These are phyloP conservation scores for Cyanidium caldarium DNA, from an alignment of 23 red algal genomes.

Conservation along the genomic window DNA sequence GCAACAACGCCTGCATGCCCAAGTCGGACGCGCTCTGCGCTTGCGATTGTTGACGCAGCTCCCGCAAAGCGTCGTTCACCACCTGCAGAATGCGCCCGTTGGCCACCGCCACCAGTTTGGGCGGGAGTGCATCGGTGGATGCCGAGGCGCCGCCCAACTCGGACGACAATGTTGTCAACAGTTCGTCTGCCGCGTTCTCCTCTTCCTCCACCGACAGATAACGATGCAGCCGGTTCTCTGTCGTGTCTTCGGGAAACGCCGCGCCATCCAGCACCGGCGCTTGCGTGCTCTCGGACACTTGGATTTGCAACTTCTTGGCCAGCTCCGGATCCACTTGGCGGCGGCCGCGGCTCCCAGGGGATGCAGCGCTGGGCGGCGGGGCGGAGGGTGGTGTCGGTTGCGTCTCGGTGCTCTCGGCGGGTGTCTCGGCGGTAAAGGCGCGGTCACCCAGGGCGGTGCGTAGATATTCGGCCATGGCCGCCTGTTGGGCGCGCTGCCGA, in stretches of 20 bases:
- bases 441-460: not conserved
- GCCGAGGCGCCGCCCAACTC: not conserved
- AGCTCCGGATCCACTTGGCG: not conserved
- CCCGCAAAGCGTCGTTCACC: not conserved
- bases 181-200: not conserved
- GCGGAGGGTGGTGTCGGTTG: not conserved
- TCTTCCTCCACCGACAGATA: not conserved
- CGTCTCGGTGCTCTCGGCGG: not conserved
- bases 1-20: not conserved
- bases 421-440: not conserved
- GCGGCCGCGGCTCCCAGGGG: too few relatives aligned
- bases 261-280: not conserved
- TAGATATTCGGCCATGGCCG: not conserved
- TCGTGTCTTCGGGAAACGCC: not conserved
- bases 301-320: not conserved
- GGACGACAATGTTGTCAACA: too few relatives aligned
- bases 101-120: not conserved
- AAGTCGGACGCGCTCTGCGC: not conserved
- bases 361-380: not conserved
- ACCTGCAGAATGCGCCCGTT: not conserved
- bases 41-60: not conserved
- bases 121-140: not conserved
- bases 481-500: not conserved
- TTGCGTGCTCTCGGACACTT: not conserved
- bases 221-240: not conserved